Evolutionary conservation across 768 basidiomycete species (phyloP).

Genomic region (Cyathus striatus): DNA sequence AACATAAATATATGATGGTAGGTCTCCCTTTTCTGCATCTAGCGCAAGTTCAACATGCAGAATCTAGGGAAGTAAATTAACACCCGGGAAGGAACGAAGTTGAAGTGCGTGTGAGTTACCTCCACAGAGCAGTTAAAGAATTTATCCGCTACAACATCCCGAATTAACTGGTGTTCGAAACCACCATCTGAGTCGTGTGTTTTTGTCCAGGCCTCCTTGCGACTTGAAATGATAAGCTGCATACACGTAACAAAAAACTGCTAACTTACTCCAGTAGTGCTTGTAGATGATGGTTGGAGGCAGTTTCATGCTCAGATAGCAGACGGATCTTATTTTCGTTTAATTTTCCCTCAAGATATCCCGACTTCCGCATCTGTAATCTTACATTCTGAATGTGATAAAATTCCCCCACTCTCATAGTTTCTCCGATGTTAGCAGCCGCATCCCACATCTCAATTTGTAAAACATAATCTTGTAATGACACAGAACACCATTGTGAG

Average conservation of each 20-base stretch:
- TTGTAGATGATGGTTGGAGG: conserved; percentile 30
- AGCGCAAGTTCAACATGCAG: conserved; percentile 32
- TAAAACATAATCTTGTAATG: conserved; percentile 39
- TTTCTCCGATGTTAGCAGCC: conserved; percentile 33
- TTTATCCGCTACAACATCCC: conserved; percentile 34
- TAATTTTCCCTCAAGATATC: conserved; percentile 51
- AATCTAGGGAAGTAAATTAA: conserved; percentile 27
- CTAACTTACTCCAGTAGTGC: conserved; percentile 52
- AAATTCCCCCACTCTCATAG: conserved; percentile 43
- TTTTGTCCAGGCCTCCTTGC: conserved; percentile 41
- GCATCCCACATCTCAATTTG: conserved; percentile 57
- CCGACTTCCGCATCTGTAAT: conserved; percentile 29
- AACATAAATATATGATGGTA: conserved; percentile 45
- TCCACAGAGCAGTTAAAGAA: conserved; percentile 57
- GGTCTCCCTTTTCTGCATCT: conserved; percentile 15
- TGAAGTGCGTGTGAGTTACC: conserved; percentile 27
- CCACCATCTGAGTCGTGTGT: conserved; percentile 17
- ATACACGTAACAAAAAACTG: too few species aligned
- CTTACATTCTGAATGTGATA: conserved; percentile 51
- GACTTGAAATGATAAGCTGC: conserved; percentile 24
- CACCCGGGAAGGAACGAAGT: conserved; percentile 1
- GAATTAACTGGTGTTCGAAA: conserved; percentile 42
- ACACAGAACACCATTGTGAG: conserved; percentile 41
- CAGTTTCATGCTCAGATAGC: conserved; percentile 35
- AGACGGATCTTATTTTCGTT: conserved; percentile 36